Base-by-base conservation (phyloP, 108 stramenopile genomes). In the Fragilariopsis cylindrus region DNA sequence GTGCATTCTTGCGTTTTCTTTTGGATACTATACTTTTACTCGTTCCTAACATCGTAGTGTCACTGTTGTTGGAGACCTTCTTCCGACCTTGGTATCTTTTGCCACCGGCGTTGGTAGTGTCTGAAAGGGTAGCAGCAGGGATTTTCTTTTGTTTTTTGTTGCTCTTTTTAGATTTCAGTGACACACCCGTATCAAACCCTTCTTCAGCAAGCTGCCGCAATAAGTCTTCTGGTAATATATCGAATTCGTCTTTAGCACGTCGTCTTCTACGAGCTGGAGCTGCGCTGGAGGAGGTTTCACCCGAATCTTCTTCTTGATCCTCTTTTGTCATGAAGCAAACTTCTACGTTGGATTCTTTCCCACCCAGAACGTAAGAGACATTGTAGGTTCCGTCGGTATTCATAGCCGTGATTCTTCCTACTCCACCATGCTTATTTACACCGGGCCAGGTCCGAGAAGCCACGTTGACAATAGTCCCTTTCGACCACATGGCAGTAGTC, bases 391-490 rank as follows among this genome's bases (percentile, higher is more conserved):
- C 56, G 3, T 85, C 72, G 12, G 74, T 44, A 19, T 87, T 72
- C 41, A 46, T 67, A 39, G 49, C 74, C 45, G 71, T 74, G 19
- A 95, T 78, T 45, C 88, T 75, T 49, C 84, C 93, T 11, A 92
- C 89, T 39, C 93, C 93, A 39, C 96, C 96, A 3, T 72, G 90
- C 75, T 92, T 93, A 77, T 97, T 97, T 18, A 95, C 87, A 7
- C 93, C 93, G 9, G 92, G 88, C 96, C 96, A 97, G 4, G 90
- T 93, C 8, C 96, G 65, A 5, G 91, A 55, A 72, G 83, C 74
- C 0, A 97, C 92, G 39, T 80, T 53, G 6, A 97, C 93, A 71
- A 93, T 81, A 30, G 86, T 82, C 45, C 88, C 92, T 30, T 82
- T 70, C 12, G 66, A 21, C 40, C 42, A 63, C 0, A n/a, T 30